A percentile compares a stretch with the other conserved stretches of the same genome.
Conservation (phyloP, 1,139 yeast genomes). For the Diutina rugosa region DNA sequence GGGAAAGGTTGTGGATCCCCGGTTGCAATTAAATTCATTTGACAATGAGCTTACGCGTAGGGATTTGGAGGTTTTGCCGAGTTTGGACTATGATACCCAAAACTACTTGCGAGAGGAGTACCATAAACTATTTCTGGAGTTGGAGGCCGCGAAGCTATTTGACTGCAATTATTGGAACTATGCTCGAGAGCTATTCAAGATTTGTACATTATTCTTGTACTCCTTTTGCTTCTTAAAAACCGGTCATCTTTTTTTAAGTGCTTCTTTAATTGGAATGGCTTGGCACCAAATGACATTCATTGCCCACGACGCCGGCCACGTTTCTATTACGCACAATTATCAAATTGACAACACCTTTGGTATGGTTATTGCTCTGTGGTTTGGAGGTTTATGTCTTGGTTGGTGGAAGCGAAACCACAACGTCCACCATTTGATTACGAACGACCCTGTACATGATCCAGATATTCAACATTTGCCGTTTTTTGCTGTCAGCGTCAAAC, state of each 20-base stretch:
- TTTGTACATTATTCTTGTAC: conserved; percentile 36
- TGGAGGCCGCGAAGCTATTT: conserved; percentile 50
- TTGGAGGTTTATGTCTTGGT: conserved; percentile 82
- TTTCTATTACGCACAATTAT: conserved; percentile 70
- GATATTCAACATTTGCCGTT: conserved; percentile 90
- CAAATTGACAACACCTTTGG: conserved; percentile 71
- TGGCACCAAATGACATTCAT: conserved; percentile 89
- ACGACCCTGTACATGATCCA: conserved; percentile 89
- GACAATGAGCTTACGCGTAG: conserved; percentile 41
- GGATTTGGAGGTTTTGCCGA: conserved; percentile 47
- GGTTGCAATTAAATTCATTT: conserved; percentile 17
- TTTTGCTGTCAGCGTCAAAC: conserved; percentile 68
- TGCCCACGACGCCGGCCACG: conserved; percentile 86
- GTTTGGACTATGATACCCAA: conserved; percentile 60
- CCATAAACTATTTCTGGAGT: conserved; percentile 41
- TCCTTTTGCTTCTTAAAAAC: conserved; percentile 37
- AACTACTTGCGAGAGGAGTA: conserved; percentile 41
- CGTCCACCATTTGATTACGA: conserved; percentile 78
- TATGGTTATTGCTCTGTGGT: conserved; percentile 57
- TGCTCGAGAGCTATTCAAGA: conserved; percentile 51
- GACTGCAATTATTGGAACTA: conserved; percentile 66
- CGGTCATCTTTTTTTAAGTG: conserved; percentile 41
- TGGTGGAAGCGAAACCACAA: conserved; percentile 96
- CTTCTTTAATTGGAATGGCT: conserved; percentile 54
- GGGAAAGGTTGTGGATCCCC: conserved; percentile 34